Base-by-base conservation (phyloP, 2,329 filamentous ascomycete species). In the Fonsecaea nubica region DNA sequence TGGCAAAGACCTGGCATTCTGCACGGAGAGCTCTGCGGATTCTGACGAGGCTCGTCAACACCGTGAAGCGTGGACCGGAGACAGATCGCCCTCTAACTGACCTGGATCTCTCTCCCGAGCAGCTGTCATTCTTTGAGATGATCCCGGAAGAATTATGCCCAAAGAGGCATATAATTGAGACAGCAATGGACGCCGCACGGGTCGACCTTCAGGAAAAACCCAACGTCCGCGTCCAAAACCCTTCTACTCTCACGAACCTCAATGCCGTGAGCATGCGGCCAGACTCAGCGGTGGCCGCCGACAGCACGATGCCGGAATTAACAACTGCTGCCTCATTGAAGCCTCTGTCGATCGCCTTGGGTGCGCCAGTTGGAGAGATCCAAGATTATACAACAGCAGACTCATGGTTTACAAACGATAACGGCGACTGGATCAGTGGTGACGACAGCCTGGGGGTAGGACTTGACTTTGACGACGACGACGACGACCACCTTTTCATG, bases 81-180 rank as follows among this genome's bases (percentile, higher is more conserved):
- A n/a, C 30, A 55, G 25, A 55, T 55, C 52, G 52, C 9, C 52
- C 52, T 55, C 30, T 55, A 12, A 35, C 30, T 15, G 52, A 55
- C 33, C 52, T 55, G 52, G 52, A 55, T 55, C 52, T 55, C n/a
- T 55, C 52, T 30, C 52, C 52, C 52, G 52, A 55, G 33, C 52
- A 55, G 12, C 18, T 55, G 30, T 55, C 52, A n/a, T 55, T 55
- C 52, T 55, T 55, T 55, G 52, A 55, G 33, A 55, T 55, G 52
- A 30, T 55, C 52, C 52, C 52, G 6, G 25, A 25, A 18, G 52
- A 55, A 3, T 55, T 55, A 35, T 55, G 52, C 33, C 52, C 52
- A 25, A 55, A 55, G 52, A 55, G 30, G 52, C 52, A 55, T 18
- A 55, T 55, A 25, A 55, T 55, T 35, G 30, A 55, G 15, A 13